Evolutionary conservation across 805 yeast species (phyloP).

Genomic region (Nakazawaea anatomiae): DNA sequence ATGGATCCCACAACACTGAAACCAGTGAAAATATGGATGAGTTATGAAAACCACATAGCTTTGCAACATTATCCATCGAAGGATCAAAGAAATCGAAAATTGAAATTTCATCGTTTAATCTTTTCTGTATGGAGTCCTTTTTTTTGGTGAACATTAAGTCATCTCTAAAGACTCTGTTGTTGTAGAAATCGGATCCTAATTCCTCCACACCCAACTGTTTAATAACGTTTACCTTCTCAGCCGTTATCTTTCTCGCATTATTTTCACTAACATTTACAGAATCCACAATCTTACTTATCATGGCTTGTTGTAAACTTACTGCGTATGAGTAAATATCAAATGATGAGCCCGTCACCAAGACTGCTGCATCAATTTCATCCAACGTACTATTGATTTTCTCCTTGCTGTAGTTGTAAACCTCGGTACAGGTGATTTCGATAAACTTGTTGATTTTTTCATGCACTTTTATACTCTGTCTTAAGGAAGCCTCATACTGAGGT

Average conservation of each 20-base stretch:
- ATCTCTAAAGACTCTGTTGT: conserved; percentile 59
- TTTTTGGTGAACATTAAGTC: conserved; percentile 79
- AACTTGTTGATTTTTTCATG: conserved; percentile 54
- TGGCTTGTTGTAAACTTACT: conserved; percentile 55
- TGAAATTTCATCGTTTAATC: conserved; percentile 54
- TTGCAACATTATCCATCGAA: conserved; percentile 51
- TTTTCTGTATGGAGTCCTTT: conserved; percentile 54
- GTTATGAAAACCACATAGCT: conserved; percentile 34
- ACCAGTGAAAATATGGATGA: conserved; percentile 15
- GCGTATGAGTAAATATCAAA: conserved; percentile 66
- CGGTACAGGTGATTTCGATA: conserved; percentile 54
- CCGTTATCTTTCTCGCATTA: conserved; percentile 58
- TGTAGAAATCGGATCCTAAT: conserved; percentile 57
- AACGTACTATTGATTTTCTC: conserved; percentile 46
- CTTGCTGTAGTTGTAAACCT: conserved; percentile 58
- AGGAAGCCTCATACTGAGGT: conserved; percentile 52
- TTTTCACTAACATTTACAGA: conserved; percentile 63
- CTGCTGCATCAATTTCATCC: conserved; percentile 27
- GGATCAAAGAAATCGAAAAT: conserved; percentile 79
- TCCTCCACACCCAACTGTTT: conserved; percentile 54
- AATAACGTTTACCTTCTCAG: conserved; percentile 54
- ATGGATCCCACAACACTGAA: conserved; percentile 21
- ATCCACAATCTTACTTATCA: conserved; percentile 59
- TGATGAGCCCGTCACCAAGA: conserved; percentile 41
- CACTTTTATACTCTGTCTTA: conserved; percentile 46